Evolutionary conservation across 148 eudicot genomes (phyloP), one percentile per base, ranked within the genome.

Genomic region (Polygonum maritimum): DNA sequence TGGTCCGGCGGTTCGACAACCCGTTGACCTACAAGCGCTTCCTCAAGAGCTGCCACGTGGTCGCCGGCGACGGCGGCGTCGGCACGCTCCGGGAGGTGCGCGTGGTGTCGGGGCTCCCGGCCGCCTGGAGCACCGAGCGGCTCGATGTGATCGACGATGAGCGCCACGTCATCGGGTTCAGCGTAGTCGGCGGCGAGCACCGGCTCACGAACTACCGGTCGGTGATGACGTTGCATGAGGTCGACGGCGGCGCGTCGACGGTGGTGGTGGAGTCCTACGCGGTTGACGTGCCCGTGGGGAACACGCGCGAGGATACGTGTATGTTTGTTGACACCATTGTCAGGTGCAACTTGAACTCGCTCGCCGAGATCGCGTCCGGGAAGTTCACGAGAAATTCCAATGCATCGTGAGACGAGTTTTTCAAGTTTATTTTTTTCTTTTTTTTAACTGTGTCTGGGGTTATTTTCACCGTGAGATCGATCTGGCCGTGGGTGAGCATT

Each of bases 101-200:
- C 69, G 93, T 92, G 18, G 77, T 92, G 15, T 94, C 98, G 0
- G 98, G 98, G 0, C 71, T 94, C 3, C 98, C 98, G 2, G 98
- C 98, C 22, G 85, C 33, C 2, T 79, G 81, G 22, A 92, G 97
- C 83, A 90, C 91, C 31, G 98, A 94, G 80, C 73, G 93, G 62
- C 84, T 94, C 1, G 98, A 94, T 57, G 86, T 92, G 22, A 82
- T 94, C 19, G 96, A 94, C 81, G 93, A 88, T 16, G 93, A 89
- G 48, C 74, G 79, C 1, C 89, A 84, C 21, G 81, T 86, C 1
- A 82, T 90, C 76, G 89, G 98, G 58, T 94, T 94, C 76, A 82
- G 89, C 6, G 84, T 94, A 6, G 85, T 94, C 3, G 90, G 92
- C 2, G 98, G 98, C 10, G 92, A 92, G 9, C 97, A 94, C 71